Evolutionary conservation across 306 rosid genomes (phyloP).

Genomic region (Cercis canadensis): DNA sequence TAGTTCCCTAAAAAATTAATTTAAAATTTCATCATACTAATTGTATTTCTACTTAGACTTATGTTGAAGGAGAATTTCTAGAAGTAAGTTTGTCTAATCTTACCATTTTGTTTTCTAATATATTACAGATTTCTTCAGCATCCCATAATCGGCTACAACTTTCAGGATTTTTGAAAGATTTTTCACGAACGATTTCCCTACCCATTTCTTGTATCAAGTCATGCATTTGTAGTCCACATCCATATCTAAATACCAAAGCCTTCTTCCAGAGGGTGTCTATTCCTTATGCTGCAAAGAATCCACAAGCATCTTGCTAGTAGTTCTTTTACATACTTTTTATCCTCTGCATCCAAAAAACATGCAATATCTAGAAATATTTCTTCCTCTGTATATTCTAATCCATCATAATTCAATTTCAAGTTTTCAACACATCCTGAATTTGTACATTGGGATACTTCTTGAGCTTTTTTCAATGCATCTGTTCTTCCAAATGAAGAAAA

Average conservation of each 20-base stretch:
- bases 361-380: conserved; percentile 34
- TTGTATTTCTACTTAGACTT: too few relatives aligned
- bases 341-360: conserved; percentile 33
- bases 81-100: too few relatives aligned
- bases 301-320: conserved; percentile 2
- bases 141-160: conserved; percentile 39
- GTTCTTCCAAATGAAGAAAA: not conserved
- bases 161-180: conserved; percentile 31
- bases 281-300: conserved; percentile 1
- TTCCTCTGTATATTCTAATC: not conserved
- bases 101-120: conserved; percentile 27
- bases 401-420: conserved; percentile 35
- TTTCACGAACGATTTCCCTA: conserved; percentile 31
- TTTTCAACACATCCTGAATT: conserved; percentile 28
- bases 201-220: conserved; percentile 41
- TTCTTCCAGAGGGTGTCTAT: conserved; percentile 31
- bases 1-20: conserved; percentile 22
- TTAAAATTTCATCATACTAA: too few relatives aligned
- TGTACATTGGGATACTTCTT: not conserved
- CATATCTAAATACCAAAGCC: conserved; percentile 16
- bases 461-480: conserved; percentile 23
- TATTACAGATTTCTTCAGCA: not conserved
- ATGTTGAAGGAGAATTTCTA: too few relatives aligned
- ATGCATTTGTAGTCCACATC: conserved; percentile 31
- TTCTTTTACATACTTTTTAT: not conserved